Base-by-base conservation (phyloP, 1,284 basidiomycete genomes). In the Xerocomus amazonicus region DNA sequence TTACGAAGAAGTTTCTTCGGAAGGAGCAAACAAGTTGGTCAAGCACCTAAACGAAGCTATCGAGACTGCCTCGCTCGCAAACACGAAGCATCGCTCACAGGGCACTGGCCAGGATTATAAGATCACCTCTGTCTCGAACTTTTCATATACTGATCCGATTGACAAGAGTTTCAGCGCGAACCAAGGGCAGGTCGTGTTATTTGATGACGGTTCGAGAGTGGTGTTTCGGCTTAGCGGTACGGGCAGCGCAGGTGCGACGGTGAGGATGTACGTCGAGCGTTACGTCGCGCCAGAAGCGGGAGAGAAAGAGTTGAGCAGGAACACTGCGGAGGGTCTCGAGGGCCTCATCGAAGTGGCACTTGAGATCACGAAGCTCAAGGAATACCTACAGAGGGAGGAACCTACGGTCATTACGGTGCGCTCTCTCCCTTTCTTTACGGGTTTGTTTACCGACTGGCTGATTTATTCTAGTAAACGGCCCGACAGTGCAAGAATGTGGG, bases 141-240 rank as follows among this genome's bases (percentile, higher is more conserved):
- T 99, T 68, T 81, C 87, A 65, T 99, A 99, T 80, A 97, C 86
- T 38, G 97, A 99, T 71, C 97, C 96, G 17, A 97, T 99, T 69
- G 97, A 99, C 70, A 78, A 85, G 48, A 92, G 89, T 46, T 83
- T 98, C 55, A 92, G 88, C 59, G 90, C 87, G 73, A 97, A 98
- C 72, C 97, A 99, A 70, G 97, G 97, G 6, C 87, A 98, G 62
- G 90, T 95, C 68, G 83, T 97, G 66, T 82, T 81, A 54, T 99
- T 99, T 72, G 74, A 75, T 32, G 96, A 99, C 67, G 96, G 95
- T 17, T 90, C 86, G 46, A 81, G 96, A 45, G 90, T 99, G 57
- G 92, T 99, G 53, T 98, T 97, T 81, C 83, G 97, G 50, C 76
- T 99, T 47, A 94, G 90, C 56, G 96, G 97, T 44, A 99, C 97